Base-by-base conservation (phyloP, 2,329 filamentous ascomycete genomes). In the Coleophoma cylindrospora region DNA sequence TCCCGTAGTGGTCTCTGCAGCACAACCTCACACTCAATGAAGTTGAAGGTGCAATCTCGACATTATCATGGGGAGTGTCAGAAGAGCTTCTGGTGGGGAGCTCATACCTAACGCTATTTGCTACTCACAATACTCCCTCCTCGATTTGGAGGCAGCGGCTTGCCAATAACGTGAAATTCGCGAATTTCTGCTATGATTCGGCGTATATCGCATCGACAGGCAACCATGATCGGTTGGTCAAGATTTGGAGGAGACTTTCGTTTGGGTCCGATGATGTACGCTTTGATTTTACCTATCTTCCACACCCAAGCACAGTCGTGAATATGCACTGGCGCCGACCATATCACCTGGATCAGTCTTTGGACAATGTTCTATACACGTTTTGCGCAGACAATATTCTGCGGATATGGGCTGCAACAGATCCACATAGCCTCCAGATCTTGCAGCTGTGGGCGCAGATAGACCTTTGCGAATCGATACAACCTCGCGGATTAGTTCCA, bases 351-450 rank as follows among this genome's bases (percentile, higher is more conserved):
- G 89, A 92, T 34, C 88, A 95, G 64, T 83, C 82, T 6, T 80
- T 86, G 49, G 87, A 94, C 37, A 94, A 96, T 67, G 86, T 95
- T 1, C 76, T 99, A 1, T 97, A 96, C 64, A 96, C 94, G 0
- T 82, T 91, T 56, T 95, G 90, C 59, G 78, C 83, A 13, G 94
- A 99, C 65, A 84, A 86, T 51, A 74, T 85, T 45, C 72, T 97
- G 54, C 81, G 91, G 43, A 79, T 96, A 38, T 99, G 92, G 92
- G 85, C 86, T 0, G 79, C 86, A 9, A 83, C 83, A 5, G 89
- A 95, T 53, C 78, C 82, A 36, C 80, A 87, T 59, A 81, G 84
- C 17, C 74, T 84, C 12, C 83, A 89, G 47, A 81, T 87, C 5
- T 74, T 96, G 64, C 81, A 87, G 49, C 77, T 95, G 36, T 95